Base-by-base conservation (phyloP, 192 early-diverging fungal species). In the Chytriomyces sp. region DNA sequence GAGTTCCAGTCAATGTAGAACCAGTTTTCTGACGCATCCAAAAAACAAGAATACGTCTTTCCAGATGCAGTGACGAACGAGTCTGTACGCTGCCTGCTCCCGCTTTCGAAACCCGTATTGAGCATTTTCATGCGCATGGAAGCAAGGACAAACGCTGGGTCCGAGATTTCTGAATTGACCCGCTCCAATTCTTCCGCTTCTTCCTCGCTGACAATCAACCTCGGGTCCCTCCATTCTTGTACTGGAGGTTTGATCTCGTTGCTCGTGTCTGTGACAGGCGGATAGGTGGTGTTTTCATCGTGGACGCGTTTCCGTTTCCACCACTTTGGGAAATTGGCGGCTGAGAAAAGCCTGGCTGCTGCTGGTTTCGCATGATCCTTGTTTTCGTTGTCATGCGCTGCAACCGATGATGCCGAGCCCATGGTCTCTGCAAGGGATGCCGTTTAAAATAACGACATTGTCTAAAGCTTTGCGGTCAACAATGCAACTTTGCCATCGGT, bases 1-100 rank as follows among this genome's bases (percentile, higher is more conserved):
- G 53, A 57, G 11, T 57, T 20, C 53, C 53, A 57, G 53, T 57
- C 53, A 18, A 57, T 57, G 53, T 57, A 57, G 20, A 57, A 57
- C 53, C 53, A 57, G 13, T 57, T 57, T 20, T 3, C 53, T 57
- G 53, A 57, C 0, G 53, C 53, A 57, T 57, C 53, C 53, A 18
- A 18, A 20, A 57, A 57, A 57, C 53, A 57, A 20, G 53, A 57
- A 3, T 18, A 57, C 20, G 53, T 18, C 3, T 57, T 57, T 20
- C 53, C 53, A 57, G 53, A 18, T 57, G 20, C 20, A 57, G 53
- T 57, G 11, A 57, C 20, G 53, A 57, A 57, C 0, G 53, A 2
- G 20, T 57, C 53, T 57, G 20, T 3, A 3, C 53, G 53, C 11
- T 57, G 53, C 53, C 20, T 57, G 3, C 0, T 57, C 53, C 53